These are phyloP conservation scores for Saprolegnia parasitica DNA, from an alignment of 352 stramenopile genomes.

Conservation along the genomic window DNA sequence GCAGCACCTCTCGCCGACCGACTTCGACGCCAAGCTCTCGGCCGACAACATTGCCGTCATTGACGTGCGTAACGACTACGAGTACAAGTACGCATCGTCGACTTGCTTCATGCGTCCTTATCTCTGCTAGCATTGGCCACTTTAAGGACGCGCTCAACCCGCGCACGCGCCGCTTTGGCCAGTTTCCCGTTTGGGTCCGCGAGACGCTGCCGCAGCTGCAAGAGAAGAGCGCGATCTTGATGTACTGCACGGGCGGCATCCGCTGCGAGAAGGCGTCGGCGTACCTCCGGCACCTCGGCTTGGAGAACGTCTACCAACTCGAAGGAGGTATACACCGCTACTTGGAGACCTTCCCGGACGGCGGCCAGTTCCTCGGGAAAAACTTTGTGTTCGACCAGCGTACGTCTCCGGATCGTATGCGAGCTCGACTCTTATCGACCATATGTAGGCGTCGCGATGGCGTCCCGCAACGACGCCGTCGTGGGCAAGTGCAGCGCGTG, in stretches of 20 bases:
- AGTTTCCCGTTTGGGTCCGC: constrained; percentile 23
- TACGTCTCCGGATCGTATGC: not conserved
- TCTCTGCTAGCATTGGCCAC: constrained; percentile 17
- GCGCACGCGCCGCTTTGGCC: constrained; percentile 14
- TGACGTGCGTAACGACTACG: constrained; percentile 47
- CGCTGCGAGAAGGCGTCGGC: constrained; percentile 65
- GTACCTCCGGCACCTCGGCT: constrained; percentile 52
- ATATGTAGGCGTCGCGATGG: constrained; percentile 31
- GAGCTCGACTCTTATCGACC: not conserved
- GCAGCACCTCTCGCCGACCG: constrained; percentile 30
- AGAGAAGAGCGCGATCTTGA: constrained; percentile 37
- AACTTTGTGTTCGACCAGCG: constrained; percentile 74
- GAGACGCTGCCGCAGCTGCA: constrained; percentile 4
- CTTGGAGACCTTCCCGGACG: constrained; percentile 53
- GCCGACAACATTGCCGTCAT: constrained; percentile 28
- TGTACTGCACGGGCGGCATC: constrained; percentile 76
- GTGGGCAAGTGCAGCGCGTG: constrained; percentile 64
- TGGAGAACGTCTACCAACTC: constrained; percentile 52
- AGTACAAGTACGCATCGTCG: constrained; percentile 49
- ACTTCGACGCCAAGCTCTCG: constrained; percentile 30
- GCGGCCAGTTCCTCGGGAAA: constrained; percentile 59
- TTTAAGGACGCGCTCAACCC: constrained; percentile 27
- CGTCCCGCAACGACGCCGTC: constrained; percentile 46
- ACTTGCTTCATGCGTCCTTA: not conserved
- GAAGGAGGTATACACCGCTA: constrained; percentile 42